Evolutionary conservation across 768 basidiomycete species (phyloP), one percentile per base, ranked within the genome.

Genomic region (Kwoniella dendrophila): DNA sequence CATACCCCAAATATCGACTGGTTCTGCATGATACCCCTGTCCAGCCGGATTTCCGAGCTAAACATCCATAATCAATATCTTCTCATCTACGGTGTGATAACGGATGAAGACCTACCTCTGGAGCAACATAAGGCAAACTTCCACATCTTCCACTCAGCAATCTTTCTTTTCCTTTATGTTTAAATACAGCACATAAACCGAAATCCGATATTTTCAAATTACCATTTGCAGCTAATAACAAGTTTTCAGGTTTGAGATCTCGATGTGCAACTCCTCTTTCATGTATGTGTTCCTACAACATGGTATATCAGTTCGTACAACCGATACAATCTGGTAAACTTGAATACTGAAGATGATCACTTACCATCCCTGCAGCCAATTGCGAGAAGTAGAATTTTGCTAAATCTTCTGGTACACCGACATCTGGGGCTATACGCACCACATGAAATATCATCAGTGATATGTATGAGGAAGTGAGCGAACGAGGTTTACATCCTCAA

Each of bases 191-290:
- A 5, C 90, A 92, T 1, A 99, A 83, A 0, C 96, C 96, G 77
- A 98, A 99, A 76, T 99, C 96, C 0, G 90, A 89, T 54, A 99
- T 88, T 76, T 97, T 97, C 66, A 99, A 86, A 5, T 86, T 79
- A 1, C 94, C 94, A 1, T 87, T 85, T 0, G 84, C 85, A 62
- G 92, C 88, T 0, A 99, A 84, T 2, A 99, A 85, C 18, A 97
- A 77, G 68, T 99, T 99, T 78, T 99, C 96, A 0, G 96, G 96
- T 74, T 99, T 99, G 56, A 99, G 83, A 71, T 99, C 96, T 36
- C 96, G 86, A 75, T 99, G 96, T 70, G 91, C 94, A 20, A 99
- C 89, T 2, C 96, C 96, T 80, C 91, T 86, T 7, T 73, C 77
- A 72, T 97, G 94, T 30, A 97, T 88, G 78, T 90, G 95, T 30